phyloP scores from a whole-genome alignment of 2,329 filamentous ascomycete genomes.

The Myrmaecium sp. region DNA sequence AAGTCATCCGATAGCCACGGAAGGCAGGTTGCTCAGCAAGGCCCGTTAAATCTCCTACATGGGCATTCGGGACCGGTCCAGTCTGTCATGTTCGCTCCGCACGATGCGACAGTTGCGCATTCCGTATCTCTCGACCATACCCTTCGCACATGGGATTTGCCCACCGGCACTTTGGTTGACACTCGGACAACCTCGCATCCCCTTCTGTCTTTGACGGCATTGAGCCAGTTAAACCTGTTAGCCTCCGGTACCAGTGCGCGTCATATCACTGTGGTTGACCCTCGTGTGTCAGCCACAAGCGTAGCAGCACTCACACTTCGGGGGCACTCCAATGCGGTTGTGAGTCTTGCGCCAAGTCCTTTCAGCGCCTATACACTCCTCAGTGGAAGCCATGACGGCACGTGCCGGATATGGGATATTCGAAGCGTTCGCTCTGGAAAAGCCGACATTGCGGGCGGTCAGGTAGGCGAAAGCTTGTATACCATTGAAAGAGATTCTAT shows the following conservation, averaged over 20 bases:
- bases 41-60: slow-evolving; percentile 56
- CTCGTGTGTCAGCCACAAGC: slow-evolving; percentile 56
- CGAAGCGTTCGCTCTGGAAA: slow-evolving; percentile 46
- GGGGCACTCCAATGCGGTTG: slow-evolving; percentile 64
- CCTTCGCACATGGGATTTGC: slow-evolving; percentile 77
- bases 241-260: slow-evolving; percentile 68
- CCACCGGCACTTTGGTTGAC: slow-evolving; percentile 62
- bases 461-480: slow-evolving; percentile 54
- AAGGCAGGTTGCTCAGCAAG: slow-evolving; percentile 52
- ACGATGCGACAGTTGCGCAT: slow-evolving; percentile 78
- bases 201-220: slow-evolving; percentile 59
- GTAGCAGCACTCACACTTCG: slow-evolving; percentile 81
- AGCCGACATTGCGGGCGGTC: slow-evolving; percentile 31
- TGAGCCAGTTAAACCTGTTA: slow-evolving; percentile 47
- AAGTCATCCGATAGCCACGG: slow-evolving; percentile 43
- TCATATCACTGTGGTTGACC: slow-evolving; percentile 87
- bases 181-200: slow-evolving; percentile 71
- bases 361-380: slow-evolving; percentile 69
- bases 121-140: slow-evolving; percentile 84
- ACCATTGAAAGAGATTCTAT: slow-evolving; percentile 61
- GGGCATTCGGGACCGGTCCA: slow-evolving; percentile 61
- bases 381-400: slow-evolving; percentile 82
- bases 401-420: slow-evolving; percentile 86
- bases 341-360: slow-evolving; percentile 40
- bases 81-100: slow-evolving; percentile 67